Evolutionary conservation across 1,284 basidiomycete genomes (phyloP).

Genomic region (Cryptococcus jaspeensis): DNA sequence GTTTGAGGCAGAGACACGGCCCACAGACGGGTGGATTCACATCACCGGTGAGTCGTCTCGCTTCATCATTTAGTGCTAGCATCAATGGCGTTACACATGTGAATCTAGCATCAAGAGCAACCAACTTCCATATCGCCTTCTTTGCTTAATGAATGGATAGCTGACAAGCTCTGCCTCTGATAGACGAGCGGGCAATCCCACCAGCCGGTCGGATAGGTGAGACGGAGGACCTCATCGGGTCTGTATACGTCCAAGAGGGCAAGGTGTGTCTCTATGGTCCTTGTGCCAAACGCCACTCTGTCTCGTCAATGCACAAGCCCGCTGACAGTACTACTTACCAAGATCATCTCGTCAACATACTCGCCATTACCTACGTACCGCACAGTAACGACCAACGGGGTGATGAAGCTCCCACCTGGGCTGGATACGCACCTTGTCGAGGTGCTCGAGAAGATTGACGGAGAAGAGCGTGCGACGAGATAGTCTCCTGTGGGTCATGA

Average conservation of each 20-base stretch:
- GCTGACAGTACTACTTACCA: background rate
- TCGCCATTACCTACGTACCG: constrained; percentile 46
- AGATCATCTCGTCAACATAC: constrained; percentile 46
- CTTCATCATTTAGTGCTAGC: background rate
- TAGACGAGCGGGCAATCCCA: constrained; percentile 47
- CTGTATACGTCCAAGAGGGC: constrained; percentile 47
- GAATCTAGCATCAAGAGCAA: no score
- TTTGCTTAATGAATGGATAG: background rate
- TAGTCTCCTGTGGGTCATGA: no score
- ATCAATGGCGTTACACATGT: background rate
- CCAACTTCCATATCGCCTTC: background rate
- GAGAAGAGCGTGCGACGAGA: constrained; percentile 19
- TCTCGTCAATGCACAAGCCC: background rate
- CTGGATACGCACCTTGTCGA: constrained; percentile 42
- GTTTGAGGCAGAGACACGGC: constrained; percentile 44
- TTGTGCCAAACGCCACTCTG: background rate
- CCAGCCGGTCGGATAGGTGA: constrained; percentile 50
- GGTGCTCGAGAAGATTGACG: constrained; percentile 30
- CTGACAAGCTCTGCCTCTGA: background rate
- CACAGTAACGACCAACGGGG: constrained; percentile 45
- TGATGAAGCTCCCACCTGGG: constrained; percentile 39
- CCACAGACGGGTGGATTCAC: constrained; percentile 49
- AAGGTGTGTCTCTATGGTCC: constrained; percentile 32
- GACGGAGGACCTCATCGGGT: constrained; percentile 50
- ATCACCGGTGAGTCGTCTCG: constrained; percentile 39